These are phyloP conservation scores for Suhomyces panamericanus DNA, from an alignment of 1,139 yeast genomes.

Conservation along the genomic window DNA sequence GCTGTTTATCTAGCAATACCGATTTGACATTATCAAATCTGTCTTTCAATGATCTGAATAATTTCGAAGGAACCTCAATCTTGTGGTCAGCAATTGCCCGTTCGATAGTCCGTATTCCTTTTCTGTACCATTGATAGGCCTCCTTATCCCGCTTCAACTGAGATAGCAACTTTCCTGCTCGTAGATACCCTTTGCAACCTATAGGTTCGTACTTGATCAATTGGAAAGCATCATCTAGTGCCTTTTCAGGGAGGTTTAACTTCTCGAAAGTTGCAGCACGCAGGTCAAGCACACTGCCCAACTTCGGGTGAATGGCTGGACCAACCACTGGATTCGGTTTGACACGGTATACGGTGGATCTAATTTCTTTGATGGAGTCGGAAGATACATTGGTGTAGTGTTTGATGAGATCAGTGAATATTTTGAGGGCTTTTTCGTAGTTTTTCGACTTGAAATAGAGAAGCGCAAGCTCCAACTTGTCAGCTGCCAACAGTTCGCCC, in stretches of 20 bases:
- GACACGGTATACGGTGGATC: constrained; percentile 22
- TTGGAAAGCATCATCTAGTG: constrained; percentile 46
- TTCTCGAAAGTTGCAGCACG: constrained; percentile 64
- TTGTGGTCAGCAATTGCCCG: constrained; percentile 26
- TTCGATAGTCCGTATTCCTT: constrained; percentile 37
- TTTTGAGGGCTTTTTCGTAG: constrained; percentile 28
- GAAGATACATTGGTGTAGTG: constrained; percentile 18
- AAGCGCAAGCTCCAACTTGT: constrained; percentile 33
- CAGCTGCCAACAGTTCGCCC: constrained; percentile 25
- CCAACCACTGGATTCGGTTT: constrained; percentile 32
- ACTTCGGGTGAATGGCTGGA: constrained; percentile 27
- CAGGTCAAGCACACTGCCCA: constrained; percentile 41
- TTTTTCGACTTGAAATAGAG: constrained; percentile 34
- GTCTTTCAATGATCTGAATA: constrained; percentile 26
- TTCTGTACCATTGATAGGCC: constrained; percentile 45
- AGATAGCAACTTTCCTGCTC: constrained; percentile 49
- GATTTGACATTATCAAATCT: constrained; percentile 28
- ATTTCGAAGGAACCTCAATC: constrained; percentile 28
- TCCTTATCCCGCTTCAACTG: constrained; percentile 31
- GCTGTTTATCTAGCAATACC: background rate
- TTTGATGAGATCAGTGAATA: constrained; percentile 14
- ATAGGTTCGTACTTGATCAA: constrained; percentile 51
- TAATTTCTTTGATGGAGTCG: constrained; percentile 18
- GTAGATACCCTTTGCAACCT: constrained; percentile 59
- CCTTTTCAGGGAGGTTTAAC: constrained; percentile 37